Evolutionary conservation across 2,329 filamentous ascomycete genomes (phyloP).

Genomic region (Phialophora verrucosa): DNA sequence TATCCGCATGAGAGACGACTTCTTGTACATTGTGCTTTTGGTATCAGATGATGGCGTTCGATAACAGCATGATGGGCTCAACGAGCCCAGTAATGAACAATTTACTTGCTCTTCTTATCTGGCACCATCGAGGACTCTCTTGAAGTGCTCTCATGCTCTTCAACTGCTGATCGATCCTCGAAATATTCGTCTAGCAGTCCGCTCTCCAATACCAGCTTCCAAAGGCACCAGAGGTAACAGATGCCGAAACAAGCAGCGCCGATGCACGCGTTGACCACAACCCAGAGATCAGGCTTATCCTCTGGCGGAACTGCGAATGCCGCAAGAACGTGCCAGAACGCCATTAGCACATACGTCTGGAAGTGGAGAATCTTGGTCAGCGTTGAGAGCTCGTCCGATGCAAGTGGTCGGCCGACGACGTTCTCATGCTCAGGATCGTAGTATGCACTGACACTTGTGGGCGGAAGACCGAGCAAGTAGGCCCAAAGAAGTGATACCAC

Average conservation of each 20-base stretch:
- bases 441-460: slow-evolving; percentile 53
- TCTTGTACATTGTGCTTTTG: slow-evolving; percentile 10
- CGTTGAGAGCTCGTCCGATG: slow-evolving; percentile 36
- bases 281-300: slow-evolving; percentile 90
- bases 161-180: slow-evolving; percentile 6
- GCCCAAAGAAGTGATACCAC: slow-evolving; percentile 88
- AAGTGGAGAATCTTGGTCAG: slow-evolving; percentile 72
- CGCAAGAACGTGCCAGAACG: slow-evolving; percentile 79
- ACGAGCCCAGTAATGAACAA: not conserved
- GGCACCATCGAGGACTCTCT: slow-evolving; percentile 16
- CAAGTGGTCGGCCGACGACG: slow-evolving; percentile 34
- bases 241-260: slow-evolving; percentile 84
- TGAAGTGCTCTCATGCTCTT: slow-evolving; percentile 1
- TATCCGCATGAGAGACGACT: slow-evolving; percentile 3
- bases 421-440: slow-evolving; percentile 37
- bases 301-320: slow-evolving; percentile 69
- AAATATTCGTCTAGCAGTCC: slow-evolving; percentile 37
- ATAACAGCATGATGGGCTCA: not conserved
- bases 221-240: slow-evolving; percentile 91
- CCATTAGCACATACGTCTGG: slow-evolving; percentile 77
- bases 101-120: slow-evolving; percentile 26
- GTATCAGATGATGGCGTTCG: not conserved
- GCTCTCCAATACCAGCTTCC: slow-evolving; percentile 57
- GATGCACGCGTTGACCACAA: slow-evolving; percentile 85
- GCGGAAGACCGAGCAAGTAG: slow-evolving; percentile 86